phyloP scores from a whole-genome alignment of 306 rosid genomes.

The Amphicarpaea edgeworthii region DNA sequence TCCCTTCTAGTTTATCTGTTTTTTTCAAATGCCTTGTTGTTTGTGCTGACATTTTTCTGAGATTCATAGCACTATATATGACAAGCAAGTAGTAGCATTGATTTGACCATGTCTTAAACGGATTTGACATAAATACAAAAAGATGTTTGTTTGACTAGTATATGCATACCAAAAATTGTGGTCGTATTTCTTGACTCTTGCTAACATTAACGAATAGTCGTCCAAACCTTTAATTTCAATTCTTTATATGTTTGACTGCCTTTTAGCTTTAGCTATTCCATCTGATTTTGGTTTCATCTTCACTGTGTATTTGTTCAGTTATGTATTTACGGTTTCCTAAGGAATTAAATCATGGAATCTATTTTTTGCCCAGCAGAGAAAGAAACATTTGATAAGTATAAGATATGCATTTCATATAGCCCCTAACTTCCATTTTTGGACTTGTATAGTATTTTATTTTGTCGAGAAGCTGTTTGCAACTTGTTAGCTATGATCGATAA shows the following conservation, averaged over 20 bases:
- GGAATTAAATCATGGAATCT: too few relatives aligned
- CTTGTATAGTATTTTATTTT: not conserved
- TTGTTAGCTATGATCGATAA: not conserved
- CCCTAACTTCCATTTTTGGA: not conserved
- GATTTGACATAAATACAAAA: not conserved
- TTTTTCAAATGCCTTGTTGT: not conserved
- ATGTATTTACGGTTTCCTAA: not conserved
- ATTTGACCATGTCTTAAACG: conserved; percentile 9
- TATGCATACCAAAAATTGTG: not conserved
- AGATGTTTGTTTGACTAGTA: conserved; percentile 17
- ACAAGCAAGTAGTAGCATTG: too few relatives aligned
- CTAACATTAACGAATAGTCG: too few relatives aligned
- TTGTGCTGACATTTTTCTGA: not conserved
- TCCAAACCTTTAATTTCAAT: too few relatives aligned
- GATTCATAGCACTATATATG: too few relatives aligned
- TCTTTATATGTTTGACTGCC: not conserved
- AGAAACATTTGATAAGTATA: too few relatives aligned
- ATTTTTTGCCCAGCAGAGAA: too few relatives aligned
- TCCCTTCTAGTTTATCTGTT: too few relatives aligned
- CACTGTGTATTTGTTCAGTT: not conserved
- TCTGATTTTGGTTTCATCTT: conserved; percentile 1
- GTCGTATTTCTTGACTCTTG: not conserved
- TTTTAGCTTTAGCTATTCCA: not conserved
- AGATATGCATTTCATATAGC: too few relatives aligned
- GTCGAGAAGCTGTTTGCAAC: conserved; percentile 5